Conservation (phyloP, 148 eudicot species). For the Cornus florida region DNA sequence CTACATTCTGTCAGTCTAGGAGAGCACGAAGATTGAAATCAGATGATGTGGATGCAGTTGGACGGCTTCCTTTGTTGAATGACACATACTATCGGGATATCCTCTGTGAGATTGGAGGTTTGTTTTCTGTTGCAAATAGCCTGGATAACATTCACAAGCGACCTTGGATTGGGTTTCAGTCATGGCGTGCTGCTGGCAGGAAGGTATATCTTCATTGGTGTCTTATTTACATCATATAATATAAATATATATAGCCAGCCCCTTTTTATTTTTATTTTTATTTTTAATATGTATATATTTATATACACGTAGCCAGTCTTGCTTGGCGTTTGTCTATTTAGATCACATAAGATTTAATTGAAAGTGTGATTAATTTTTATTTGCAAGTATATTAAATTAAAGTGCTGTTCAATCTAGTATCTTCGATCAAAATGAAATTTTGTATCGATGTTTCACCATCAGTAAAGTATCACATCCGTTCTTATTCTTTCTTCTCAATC, state of each 20-base stretch:
- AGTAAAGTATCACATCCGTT: neutral
- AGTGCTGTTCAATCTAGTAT: neutral
- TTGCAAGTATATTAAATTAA: neutral
- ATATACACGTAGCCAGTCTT: neutral
- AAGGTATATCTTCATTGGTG: conserved; percentile 43
- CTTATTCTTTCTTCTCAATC: neutral
- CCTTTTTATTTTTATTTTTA: neutral
- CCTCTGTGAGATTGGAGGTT: conserved; percentile 86
- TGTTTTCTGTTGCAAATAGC: conserved; percentile 77
- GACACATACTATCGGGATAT: conserved; percentile 55
- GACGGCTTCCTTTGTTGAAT: conserved; percentile 79
- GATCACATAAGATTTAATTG: neutral
- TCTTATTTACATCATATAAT: neutral
- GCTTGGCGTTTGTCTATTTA: neutral
- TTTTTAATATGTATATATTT: too few relatives aligned
- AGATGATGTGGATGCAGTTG: conserved; percentile 94
- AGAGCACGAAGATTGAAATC: conserved; percentile 73
- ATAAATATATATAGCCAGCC: neutral
- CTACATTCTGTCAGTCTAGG: conserved; percentile 51
- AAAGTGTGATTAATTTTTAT: neutral
- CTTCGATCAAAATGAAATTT: neutral
- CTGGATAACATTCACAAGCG: conserved; percentile 76
- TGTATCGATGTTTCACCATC: neutral
- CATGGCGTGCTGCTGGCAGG: conserved; percentile 93
- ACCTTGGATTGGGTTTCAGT: conserved; percentile 94